Percentiles rank a stretch among this genome's conserved stretches.
Conservation (phyloP, 1,284 basidiomycete species). For the Baeospora myosura region DNA sequence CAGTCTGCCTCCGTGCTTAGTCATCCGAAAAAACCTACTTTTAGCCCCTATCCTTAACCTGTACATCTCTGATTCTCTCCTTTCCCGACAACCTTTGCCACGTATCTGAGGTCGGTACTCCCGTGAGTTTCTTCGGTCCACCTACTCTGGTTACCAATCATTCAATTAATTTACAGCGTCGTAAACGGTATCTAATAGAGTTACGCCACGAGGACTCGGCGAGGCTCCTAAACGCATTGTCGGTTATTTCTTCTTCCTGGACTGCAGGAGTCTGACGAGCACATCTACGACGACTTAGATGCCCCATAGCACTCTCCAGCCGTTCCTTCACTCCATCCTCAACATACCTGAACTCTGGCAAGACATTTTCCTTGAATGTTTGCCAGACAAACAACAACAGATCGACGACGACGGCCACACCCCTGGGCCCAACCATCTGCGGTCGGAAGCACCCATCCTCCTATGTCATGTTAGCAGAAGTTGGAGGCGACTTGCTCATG, state of each 20-base stretch:
- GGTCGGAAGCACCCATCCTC: conserved; percentile 21
- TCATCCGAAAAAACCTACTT: background rate
- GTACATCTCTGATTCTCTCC: background rate
- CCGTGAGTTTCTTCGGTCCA: too few relatives aligned
- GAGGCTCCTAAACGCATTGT: background rate
- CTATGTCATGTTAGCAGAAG: conserved; percentile 24
- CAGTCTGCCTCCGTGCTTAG: background rate
- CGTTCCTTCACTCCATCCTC: background rate
- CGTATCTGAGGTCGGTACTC: too few relatives aligned
- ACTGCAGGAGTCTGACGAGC: background rate
- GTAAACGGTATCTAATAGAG: background rate
- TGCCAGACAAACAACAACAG: conserved; percentile 11
- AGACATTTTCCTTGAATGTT: conserved; percentile 22
- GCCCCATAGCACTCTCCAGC: background rate
- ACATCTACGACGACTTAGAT: background rate
- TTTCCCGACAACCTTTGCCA: background rate
- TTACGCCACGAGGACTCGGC: background rate
- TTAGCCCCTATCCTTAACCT: background rate
- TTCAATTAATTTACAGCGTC: background rate
- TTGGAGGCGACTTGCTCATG: conserved; percentile 23
- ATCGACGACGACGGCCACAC: background rate
- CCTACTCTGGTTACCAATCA: too few relatives aligned
- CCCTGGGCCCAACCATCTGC: background rate
- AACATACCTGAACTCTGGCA: conserved; percentile 11
- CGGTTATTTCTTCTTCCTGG: background rate